phyloP scores from a whole-genome alignment of 2,329 filamentous ascomycete species.

The Rhexocercosporidium sp. region DNA sequence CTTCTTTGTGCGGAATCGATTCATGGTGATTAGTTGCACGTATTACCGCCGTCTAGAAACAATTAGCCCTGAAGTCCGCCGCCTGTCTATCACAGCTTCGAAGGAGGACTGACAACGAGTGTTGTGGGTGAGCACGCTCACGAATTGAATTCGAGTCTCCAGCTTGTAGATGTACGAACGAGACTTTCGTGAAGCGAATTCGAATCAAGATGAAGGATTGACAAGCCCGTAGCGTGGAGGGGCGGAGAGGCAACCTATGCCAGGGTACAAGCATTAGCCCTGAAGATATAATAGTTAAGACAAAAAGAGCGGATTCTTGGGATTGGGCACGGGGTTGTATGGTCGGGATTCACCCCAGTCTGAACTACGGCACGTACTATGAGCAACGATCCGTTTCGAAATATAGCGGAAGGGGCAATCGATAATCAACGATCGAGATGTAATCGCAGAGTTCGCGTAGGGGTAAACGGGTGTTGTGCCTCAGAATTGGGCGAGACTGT shows the following conservation, averaged over 20 bases:
- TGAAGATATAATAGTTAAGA: slow-evolving; percentile 24
- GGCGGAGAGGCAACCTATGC: slow-evolving; percentile 21
- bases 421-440: slow-evolving; percentile 17
- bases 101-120: slow-evolving; percentile 25
- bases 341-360: slow-evolving; percentile 19
- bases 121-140: slow-evolving; percentile 35
- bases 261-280: slow-evolving; percentile 35
- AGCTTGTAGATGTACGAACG: slow-evolving; percentile 18
- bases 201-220: slow-evolving; percentile 24
- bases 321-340: slow-evolving; percentile 15
- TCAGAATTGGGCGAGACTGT: slow-evolving; percentile 32
- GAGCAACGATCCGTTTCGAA: slow-evolving; percentile 25
- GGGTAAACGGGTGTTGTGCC: slow-evolving; percentile 27
- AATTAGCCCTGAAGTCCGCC: background rate
- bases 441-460: slow-evolving; percentile 20
- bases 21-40: slow-evolving; percentile 57
- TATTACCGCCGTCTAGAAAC: slow-evolving; percentile 13
- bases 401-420: slow-evolving; percentile 3
- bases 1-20: slow-evolving; percentile 77
- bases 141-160: slow-evolving; percentile 27
- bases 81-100: background rate
- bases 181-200: slow-evolving; percentile 1
- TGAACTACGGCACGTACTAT: slow-evolving; percentile 14
- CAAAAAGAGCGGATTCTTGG: slow-evolving; percentile 14
- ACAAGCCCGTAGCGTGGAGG: slow-evolving; percentile 11